Evolutionary conservation across 192 early-diverging fungal species (phyloP).

Genomic region (Phlyctochytrium arcticum): DNA sequence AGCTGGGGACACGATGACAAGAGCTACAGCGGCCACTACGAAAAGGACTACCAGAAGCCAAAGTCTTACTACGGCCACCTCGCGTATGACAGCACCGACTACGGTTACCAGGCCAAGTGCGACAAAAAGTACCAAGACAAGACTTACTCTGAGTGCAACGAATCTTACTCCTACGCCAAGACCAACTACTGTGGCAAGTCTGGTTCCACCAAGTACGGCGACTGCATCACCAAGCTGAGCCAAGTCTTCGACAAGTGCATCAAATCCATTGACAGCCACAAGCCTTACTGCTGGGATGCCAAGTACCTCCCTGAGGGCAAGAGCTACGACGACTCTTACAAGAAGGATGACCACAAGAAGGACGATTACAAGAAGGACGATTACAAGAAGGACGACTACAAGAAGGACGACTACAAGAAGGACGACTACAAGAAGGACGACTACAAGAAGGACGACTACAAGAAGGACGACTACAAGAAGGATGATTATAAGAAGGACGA

Average conservation of each 20-base stretch:
- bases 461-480: neutral
- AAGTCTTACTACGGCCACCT: neutral
- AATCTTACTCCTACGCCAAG: neutral
- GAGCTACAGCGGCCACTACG: neutral
- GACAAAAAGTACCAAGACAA: neutral
- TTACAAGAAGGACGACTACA: neutral
- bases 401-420: neutral
- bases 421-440: neutral
- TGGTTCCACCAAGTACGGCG: neutral
- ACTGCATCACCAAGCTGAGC: neutral
- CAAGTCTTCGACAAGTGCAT: neutral
- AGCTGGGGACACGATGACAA: neutral
- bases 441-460: neutral
- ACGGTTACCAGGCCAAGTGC: slow-evolving; percentile 3
- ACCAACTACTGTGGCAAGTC: neutral
- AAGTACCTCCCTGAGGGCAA: neutral
- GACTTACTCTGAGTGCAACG: slow-evolving; percentile 1
- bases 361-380: neutral
- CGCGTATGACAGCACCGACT: neutral
- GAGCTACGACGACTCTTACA: neutral
- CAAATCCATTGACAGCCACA: neutral
- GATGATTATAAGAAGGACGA: neutral
- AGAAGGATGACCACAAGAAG: neutral
- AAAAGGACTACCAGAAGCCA: slow-evolving; percentile 6
- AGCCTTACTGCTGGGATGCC: slow-evolving; percentile 2